Evolutionary conservation across 2,329 filamentous ascomycete genomes (phyloP).

Genomic region (Neonectria sp.): DNA sequence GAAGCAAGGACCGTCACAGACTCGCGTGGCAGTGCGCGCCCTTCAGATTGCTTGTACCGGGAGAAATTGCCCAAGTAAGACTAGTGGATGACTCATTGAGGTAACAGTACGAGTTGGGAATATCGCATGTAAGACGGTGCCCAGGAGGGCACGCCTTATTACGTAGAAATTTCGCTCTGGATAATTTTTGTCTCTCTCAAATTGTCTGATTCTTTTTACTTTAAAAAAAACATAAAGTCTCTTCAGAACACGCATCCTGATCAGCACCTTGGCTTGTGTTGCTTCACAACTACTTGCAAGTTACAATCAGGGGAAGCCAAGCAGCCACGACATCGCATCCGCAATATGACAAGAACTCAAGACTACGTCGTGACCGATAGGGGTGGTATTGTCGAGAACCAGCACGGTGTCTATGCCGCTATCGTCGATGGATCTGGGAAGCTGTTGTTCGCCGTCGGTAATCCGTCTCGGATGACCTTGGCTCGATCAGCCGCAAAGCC

Average conservation of each 20-base stretch:
- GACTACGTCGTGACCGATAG: constrained; percentile 56
- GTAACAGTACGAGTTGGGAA: not conserved
- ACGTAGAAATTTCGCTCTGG: not conserved
- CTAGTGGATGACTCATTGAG: not conserved
- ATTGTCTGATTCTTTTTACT: no score
- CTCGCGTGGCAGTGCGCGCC: no score
- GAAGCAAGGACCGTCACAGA: not conserved
- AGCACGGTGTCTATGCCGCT: constrained; percentile 60
- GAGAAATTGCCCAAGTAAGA: not conserved
- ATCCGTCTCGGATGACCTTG: constrained; percentile 59
- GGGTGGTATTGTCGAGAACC: constrained; percentile 60
- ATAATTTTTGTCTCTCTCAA: no score
- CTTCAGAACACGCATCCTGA: not conserved
- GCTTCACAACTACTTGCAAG: no score
- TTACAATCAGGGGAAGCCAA: not conserved
- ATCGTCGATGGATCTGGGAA: constrained; percentile 56
- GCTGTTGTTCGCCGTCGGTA: constrained; percentile 57
- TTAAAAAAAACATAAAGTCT: no score
- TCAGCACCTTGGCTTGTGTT: not conserved
- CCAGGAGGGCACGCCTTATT: not conserved
- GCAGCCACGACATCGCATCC: not conserved
- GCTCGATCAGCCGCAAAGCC: constrained; percentile 63
- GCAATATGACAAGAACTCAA: not conserved
- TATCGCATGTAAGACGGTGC: not conserved
- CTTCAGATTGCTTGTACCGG: not conserved